Evolutionary conservation across 257 asterid species (phyloP).

Genomic region (Fraxinus anomala): DNA sequence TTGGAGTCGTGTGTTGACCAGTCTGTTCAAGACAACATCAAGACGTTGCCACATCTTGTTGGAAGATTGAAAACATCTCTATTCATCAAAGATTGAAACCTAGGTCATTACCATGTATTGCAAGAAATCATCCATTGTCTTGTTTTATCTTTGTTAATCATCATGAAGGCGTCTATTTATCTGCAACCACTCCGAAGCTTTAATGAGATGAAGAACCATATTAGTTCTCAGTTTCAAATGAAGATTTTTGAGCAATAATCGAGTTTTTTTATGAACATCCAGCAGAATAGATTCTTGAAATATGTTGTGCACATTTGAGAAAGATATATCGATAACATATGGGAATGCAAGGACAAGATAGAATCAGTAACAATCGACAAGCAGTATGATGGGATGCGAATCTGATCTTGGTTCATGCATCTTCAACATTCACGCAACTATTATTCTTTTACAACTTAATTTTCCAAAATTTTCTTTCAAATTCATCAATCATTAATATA

Average conservation of each 20-base stretch:
- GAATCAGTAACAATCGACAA: no score
- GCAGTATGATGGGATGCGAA: no score
- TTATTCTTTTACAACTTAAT: no score
- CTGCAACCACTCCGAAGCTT: constrained; percentile 1
- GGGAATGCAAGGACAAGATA: neutral
- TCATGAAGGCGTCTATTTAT: constrained; percentile 17
- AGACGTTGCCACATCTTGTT: constrained; percentile 65
- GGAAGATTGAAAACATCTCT: constrained; percentile 60
- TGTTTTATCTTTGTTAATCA: neutral
- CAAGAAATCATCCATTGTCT: constrained; percentile 4
- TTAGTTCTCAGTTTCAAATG: neutral
- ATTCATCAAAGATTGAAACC: constrained; percentile 39
- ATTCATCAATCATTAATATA: no score
- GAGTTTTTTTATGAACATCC: neutral
- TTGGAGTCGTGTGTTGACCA: constrained; percentile 80
- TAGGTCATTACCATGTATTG: neutral
- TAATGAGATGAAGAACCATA: constrained; percentile 13
- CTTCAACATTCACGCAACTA: no score
- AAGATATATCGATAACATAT: constrained; percentile 3
- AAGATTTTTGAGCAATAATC: neutral
- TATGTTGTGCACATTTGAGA: neutral
- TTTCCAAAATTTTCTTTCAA: no score
- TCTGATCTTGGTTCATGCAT: no score
- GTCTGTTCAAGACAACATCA: constrained; percentile 62
- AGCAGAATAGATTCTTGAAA: neutral